These are phyloP conservation scores for Pilatotrama ljubarskyi DNA, from an alignment of 768 basidiomycete genomes.

Conservation along the genomic window DNA sequence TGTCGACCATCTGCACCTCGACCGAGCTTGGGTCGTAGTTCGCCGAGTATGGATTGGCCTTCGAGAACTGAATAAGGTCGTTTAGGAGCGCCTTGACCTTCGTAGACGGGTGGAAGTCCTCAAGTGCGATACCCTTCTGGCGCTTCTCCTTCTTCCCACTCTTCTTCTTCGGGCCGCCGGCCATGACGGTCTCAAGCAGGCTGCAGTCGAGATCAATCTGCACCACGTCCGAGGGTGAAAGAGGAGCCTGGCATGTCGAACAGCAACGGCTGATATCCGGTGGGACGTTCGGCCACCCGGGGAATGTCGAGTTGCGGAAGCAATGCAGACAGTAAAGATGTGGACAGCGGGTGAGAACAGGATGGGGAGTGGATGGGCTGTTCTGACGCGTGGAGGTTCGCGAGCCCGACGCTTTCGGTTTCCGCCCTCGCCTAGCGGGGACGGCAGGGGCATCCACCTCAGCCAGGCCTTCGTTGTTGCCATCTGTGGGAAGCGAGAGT, in stretches of 20 bases:
- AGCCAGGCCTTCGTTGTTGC: constrained; percentile 41
- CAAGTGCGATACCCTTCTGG: constrained; percentile 49
- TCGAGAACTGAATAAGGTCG: constrained; percentile 82
- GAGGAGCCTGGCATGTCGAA: constrained; percentile 71
- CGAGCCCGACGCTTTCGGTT: constrained; percentile 53
- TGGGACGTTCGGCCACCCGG: constrained; percentile 76
- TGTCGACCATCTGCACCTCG: constrained; percentile 78
- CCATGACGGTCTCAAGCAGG: constrained; percentile 32
- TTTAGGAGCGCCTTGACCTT: constrained; percentile 83
- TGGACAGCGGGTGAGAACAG: constrained; percentile 88
- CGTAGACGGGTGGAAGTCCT: constrained; percentile 76
- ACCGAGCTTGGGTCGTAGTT: constrained; percentile 81
- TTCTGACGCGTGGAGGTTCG: constrained; percentile 73
- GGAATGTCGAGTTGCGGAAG: constrained; percentile 76
- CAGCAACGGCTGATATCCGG: constrained; percentile 64
- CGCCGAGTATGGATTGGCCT: constrained; percentile 78
- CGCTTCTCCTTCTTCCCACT: constrained; percentile 64
- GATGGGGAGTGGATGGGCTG: constrained; percentile 63
- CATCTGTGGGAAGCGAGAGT: constrained; percentile 47
- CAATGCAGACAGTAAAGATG: constrained; percentile 90
- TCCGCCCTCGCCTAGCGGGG: constrained; percentile 50
- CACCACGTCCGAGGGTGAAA: constrained; percentile 74
- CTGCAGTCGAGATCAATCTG: constrained; percentile 70
- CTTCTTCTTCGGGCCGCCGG: constrained; percentile 56
- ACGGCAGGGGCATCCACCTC: constrained; percentile 50